These are phyloP conservation scores for Cordyceps militaris DNA, from an alignment of 2,329 filamentous ascomycete species.

Conservation along the genomic window DNA sequence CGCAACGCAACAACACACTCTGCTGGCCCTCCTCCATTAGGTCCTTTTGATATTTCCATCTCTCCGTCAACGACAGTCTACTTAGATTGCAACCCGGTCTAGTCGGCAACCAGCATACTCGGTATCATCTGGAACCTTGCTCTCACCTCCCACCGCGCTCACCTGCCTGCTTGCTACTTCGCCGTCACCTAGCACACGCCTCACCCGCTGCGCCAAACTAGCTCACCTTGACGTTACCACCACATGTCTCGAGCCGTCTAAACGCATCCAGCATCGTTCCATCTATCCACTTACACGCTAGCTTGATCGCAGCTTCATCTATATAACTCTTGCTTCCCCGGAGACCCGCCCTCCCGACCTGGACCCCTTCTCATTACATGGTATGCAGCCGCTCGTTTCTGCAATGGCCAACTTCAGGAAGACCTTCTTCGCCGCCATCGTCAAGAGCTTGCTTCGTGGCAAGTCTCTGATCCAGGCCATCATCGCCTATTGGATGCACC, in stretches of 20 bases:
- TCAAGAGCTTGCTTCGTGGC: constrained; percentile 52
- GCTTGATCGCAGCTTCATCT: constrained; percentile 16
- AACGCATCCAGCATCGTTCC: constrained; percentile 15
- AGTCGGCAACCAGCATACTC: not conserved
- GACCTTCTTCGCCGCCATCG: constrained; percentile 44
- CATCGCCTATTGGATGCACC: constrained; percentile 46
- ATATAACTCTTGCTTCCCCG: constrained; percentile 10
- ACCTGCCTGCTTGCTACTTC: not conserved
- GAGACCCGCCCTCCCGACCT: constrained; percentile 11
- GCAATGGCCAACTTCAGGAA: constrained; percentile 52
- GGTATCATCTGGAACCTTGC: not conserved
- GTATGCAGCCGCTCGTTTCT: constrained; percentile 46
- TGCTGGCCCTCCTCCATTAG: not conserved
- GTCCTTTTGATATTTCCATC: not conserved
- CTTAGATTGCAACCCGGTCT: not conserved
- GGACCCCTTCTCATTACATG: constrained; percentile 20
- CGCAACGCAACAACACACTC: not conserved
- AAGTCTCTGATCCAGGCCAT: constrained; percentile 53
- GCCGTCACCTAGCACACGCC: not conserved
- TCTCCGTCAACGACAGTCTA: not conserved
- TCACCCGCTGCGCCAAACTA: constrained; percentile 4
- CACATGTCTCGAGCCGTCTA: constrained; percentile 14
- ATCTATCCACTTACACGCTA: constrained; percentile 12
- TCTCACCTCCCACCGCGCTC: not conserved
- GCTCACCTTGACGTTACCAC: constrained; percentile 15